Base-by-base conservation (phyloP, 352 stramenopile species). In the Phytophthora pinifolia region DNA sequence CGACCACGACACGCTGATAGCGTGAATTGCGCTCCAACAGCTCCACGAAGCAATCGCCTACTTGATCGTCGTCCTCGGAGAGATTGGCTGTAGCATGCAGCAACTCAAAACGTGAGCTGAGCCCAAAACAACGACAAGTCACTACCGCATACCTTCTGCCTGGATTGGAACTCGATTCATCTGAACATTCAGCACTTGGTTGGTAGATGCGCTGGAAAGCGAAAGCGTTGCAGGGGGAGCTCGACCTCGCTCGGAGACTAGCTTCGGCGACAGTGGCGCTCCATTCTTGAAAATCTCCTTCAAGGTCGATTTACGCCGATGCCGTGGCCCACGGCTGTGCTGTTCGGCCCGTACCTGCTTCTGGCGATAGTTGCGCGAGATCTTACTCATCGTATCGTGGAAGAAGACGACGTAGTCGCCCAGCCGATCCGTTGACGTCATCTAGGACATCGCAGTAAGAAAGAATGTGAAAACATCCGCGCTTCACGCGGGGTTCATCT, bases 341-440 rank as follows among this genome's bases (percentile, higher is more conserved):
- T 67, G 52, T 29, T 67, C 51, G 2, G 12, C 46, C 20, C 51
- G 59, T 2, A 45, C 34, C 25, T 67, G 52, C 50, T 87, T 89
- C 60, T 64, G 76, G 17, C 72, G 77, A 36, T 76, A 73, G 2
- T 79, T 54, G 6, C 67, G 65, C 4, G 59, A 55, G 34, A 90
- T 82, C 51, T 81, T 85, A 20, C 56, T 37, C 25, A 92, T 70
- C 0, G 76, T 91, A 31, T 90, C 72, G 18, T 89, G 70, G 22
- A 92, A 88, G 57, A 90, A 94, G 5, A 70, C 50, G 6, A 92
- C 67, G 54, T 94, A 94, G 47, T 90, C 82, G 17, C 59, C 67
- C 6, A 94, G 44, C 0, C 76, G 62, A 49, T 89, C 82, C 22
- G 73, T 88, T 37, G 70, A 64, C 13, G 79, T 91, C 76, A 90